Conservation (phyloP, 306 rosid species). For the Vicia sativa region DNA sequence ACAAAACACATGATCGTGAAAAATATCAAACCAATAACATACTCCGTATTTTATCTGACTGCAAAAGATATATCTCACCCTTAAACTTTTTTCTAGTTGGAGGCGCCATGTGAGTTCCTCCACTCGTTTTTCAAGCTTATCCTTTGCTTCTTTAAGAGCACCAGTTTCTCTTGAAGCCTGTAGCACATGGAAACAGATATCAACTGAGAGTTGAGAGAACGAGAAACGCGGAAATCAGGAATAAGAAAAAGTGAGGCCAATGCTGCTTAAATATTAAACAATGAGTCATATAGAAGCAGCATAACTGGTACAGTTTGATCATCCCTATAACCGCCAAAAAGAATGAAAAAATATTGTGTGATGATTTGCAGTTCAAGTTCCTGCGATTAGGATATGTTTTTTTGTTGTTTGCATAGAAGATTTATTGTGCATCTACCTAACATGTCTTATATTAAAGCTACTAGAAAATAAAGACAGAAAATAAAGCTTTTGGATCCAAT, state of each 20-base stretch:
- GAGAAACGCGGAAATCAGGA: neutral
- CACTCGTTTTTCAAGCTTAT: slow-evolving; percentile 76
- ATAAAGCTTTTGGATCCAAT: slow-evolving; percentile 25
- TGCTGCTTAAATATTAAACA: slow-evolving; percentile 24
- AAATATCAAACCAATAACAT: slow-evolving; percentile 30
- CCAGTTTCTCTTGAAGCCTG: slow-evolving; percentile 93
- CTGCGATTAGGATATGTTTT: neutral
- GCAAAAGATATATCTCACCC: slow-evolving; percentile 56
- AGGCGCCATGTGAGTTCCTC: slow-evolving; percentile 93
- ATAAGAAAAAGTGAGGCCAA: neutral
- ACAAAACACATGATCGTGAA: slow-evolving; percentile 12
- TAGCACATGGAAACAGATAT: slow-evolving; percentile 38
- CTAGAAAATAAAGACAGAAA: neutral
- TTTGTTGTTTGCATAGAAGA: slow-evolving; percentile 1
- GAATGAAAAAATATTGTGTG: neutral
- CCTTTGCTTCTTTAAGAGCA: slow-evolving; percentile 87
- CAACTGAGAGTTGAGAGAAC: slow-evolving; percentile 31
- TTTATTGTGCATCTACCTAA: neutral
- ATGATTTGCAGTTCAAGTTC: neutral
- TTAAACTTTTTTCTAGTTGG: slow-evolving; percentile 81
- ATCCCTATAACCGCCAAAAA: slow-evolving; percentile 5
- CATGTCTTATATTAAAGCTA: neutral
- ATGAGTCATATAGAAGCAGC: slow-evolving; percentile 19
- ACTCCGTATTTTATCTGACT: slow-evolving; percentile 30
- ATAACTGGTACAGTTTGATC: slow-evolving; percentile 15